These are phyloP conservation scores for Candida sp. DNA, from an alignment of 1,139 yeast genomes.

Conservation along the genomic window DNA sequence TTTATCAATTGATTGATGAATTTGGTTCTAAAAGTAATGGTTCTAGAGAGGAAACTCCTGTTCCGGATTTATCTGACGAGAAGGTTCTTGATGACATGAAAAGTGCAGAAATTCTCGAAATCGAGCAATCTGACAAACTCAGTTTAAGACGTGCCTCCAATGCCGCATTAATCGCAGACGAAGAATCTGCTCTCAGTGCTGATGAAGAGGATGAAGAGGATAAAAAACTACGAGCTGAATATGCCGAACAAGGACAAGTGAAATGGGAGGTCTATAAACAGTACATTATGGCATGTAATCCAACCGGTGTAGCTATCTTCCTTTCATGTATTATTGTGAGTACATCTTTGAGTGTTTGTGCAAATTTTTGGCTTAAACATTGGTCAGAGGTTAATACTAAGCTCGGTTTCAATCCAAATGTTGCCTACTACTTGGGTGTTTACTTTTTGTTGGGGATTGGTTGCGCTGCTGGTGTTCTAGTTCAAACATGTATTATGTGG, in stretches of 20 bases:
- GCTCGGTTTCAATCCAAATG: slow-evolving; percentile 68
- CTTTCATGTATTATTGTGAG: slow-evolving; percentile 48
- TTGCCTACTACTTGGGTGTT: slow-evolving; percentile 65
- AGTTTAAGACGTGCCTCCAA: slow-evolving; percentile 73
- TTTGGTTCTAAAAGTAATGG: slow-evolving; percentile 57
- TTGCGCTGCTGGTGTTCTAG: slow-evolving; percentile 54
- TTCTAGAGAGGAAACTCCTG: slow-evolving; percentile 7
- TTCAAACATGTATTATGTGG: slow-evolving; percentile 74
- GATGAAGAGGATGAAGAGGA: slow-evolving; percentile 46
- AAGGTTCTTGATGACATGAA: slow-evolving; percentile 7
- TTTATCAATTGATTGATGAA: slow-evolving; percentile 66
- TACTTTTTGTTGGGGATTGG: slow-evolving; percentile 74
- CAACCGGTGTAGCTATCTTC: slow-evolving; percentile 58
- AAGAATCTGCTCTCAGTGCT: slow-evolving; percentile 29
- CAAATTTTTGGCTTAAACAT: slow-evolving; percentile 91
- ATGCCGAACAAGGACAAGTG: slow-evolving; percentile 90
- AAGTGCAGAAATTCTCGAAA: slow-evolving; percentile 9
- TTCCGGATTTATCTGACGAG: slow-evolving; percentile 5
- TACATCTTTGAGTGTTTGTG: slow-evolving; percentile 49
- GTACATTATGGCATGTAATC: slow-evolving; percentile 87
- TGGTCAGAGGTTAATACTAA: slow-evolving; percentile 91
- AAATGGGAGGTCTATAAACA: slow-evolving; percentile 82
- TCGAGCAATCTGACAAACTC: slow-evolving; percentile 13
- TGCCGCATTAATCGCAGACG: slow-evolving; percentile 47
- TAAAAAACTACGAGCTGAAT: slow-evolving; percentile 56